Percentiles rank a stretch among this genome's conserved stretches.
These are phyloP conservation scores for Oryza longistaminata DNA, from an alignment of 176 grass and related monocot genomes.

Conservation along the genomic window DNA sequence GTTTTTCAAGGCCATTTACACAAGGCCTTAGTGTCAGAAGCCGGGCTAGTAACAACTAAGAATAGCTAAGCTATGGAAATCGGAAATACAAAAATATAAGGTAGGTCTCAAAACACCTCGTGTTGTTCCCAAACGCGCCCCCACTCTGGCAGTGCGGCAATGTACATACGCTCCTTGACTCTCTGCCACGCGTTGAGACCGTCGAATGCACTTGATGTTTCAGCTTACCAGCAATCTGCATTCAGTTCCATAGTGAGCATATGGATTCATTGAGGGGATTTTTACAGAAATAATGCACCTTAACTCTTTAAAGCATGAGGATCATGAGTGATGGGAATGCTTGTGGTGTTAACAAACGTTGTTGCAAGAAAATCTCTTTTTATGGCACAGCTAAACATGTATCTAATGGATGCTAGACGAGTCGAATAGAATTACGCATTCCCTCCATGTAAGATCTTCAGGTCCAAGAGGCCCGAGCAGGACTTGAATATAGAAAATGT, in stretches of 20 bases:
- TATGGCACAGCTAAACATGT: neutral
- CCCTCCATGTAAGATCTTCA: constrained; percentile 94
- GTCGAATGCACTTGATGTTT: constrained; percentile 74
- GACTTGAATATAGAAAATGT: constrained; percentile 91
- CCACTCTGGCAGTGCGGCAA: constrained; percentile 66
- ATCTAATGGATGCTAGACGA: neutral
- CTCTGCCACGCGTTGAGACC: constrained; percentile 62
- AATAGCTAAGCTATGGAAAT: neutral
- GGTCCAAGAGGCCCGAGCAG: constrained; percentile 83
- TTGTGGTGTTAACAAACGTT: neutral
- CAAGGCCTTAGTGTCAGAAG: neutral
- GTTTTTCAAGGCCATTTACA: constrained; percentile 7
- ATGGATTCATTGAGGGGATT: neutral
- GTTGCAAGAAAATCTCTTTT: neutral
- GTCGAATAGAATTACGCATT: constrained; percentile 59
- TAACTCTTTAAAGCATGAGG: neutral
- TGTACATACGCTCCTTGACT: constrained; percentile 68
- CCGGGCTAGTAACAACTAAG: neutral
- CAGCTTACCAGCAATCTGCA: constrained; percentile 90
- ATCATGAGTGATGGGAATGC: neutral
- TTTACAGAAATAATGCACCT: neutral
- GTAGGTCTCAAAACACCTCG: constrained; percentile 43
- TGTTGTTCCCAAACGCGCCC: too few relatives aligned
- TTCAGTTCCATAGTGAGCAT: constrained; percentile 8
- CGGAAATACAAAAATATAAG: neutral